Conservation (phyloP, 2,329 filamentous ascomycete species). For the Lachnellula hyalina region DNA sequence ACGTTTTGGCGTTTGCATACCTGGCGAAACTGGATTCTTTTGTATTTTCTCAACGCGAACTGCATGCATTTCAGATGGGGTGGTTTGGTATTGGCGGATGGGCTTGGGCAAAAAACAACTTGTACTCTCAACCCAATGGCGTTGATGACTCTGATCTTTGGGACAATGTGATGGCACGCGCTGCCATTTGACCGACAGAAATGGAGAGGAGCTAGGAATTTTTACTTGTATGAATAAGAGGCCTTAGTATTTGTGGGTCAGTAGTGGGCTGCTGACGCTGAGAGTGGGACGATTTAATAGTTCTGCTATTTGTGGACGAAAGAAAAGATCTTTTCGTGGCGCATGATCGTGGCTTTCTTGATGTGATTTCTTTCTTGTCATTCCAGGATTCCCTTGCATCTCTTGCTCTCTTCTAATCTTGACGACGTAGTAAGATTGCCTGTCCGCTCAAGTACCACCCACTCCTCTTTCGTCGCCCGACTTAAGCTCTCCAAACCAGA, state of each 20-base stretch:
- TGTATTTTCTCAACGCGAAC: constrained; percentile 8
- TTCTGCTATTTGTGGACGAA: neutral
- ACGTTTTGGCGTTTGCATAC: constrained; percentile 10
- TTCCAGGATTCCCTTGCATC: neutral
- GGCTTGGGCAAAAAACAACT: constrained; percentile 21
- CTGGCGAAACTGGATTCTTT: constrained; percentile 11
- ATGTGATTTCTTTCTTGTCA: neutral
- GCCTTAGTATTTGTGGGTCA: neutral
- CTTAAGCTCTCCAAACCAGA: neutral
- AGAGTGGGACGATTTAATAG: neutral
- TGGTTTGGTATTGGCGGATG: constrained; percentile 6
- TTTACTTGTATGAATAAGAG: constrained; percentile 16
- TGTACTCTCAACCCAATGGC: constrained; percentile 31
- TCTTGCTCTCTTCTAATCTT: neutral
- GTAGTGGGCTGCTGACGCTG: neutral
- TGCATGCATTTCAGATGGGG: constrained; percentile 16
- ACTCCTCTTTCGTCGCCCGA: neutral
- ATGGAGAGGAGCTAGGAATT: neutral
- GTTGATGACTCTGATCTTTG: constrained; percentile 10
- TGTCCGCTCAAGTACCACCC: neutral
- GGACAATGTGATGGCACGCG: constrained; percentile 6
- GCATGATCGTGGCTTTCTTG: neutral
- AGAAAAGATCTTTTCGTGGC: constrained; percentile 9
- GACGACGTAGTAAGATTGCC: no score
- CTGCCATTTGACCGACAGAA: neutral